Evolutionary conservation across 306 rosid species (phyloP), one percentile per base, ranked within the genome.

Genomic region (Cucumis sativus): DNA sequence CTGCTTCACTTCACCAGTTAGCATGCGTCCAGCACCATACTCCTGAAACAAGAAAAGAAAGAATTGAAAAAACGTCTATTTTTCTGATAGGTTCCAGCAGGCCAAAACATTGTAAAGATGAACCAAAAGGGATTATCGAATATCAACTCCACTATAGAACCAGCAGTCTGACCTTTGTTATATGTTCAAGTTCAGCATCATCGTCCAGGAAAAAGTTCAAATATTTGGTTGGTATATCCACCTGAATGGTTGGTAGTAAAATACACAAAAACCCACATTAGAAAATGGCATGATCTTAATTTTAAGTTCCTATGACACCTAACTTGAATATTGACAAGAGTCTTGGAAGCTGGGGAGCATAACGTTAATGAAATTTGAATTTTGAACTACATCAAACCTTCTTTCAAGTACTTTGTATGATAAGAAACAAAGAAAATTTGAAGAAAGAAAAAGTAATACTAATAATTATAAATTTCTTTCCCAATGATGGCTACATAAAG

Each of bases 1-100:
- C 61, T 90, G 89, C 87, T 95, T 95, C 75, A 95, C 97, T 86
- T 95, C 93, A 65, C 99, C 99, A 6, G 99, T 95, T 33, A 95
- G 87, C 99, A 92, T 87, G 45, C 90, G 91, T 58, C 99, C 97
- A 7, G 90, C 88, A 80, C 93, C 96, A 70, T 90, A 92, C 84
- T 92, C 97, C 97, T 92, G 78, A 33, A 23, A 15, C 15, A 25
- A 65, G 30, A 52, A 59, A 52, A 59, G 4, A 51, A 17, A 8
- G 1, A 3, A 33, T 30, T 52, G 7, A 47, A 70, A 25, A 45
- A 6, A n/a, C 16, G 5, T 45, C 21, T 47, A 25, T 16, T 45
- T 47, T 14, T 47, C 20, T 39, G 4, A 55, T 15, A 39, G 39
- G 40, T 10, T 11, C 41, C 2, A 10, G 23, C 8, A 6, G 23